Evolutionary conservation across 805 yeast genomes (phyloP).

Genomic region (Candida easanensis): DNA sequence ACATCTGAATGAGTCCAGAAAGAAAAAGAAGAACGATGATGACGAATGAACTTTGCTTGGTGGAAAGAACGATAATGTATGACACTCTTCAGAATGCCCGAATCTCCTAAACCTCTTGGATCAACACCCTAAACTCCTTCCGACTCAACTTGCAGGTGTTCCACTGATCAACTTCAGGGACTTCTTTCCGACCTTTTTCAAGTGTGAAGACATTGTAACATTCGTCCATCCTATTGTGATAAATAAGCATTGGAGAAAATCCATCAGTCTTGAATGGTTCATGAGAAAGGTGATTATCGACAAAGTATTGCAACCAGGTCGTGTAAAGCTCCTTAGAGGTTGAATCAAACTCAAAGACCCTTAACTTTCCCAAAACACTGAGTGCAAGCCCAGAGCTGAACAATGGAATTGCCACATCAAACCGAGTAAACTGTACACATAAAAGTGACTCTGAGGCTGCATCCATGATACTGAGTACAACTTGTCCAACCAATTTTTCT

Average conservation of each 20-base stretch:
- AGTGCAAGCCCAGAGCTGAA: not conserved
- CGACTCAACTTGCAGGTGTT: not conserved
- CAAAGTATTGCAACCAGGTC: not conserved
- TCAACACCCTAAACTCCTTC: not conserved
- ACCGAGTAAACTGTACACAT: not conserved
- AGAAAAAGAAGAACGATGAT: constrained; percentile 4
- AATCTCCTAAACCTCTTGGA: not conserved
- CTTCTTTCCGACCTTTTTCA: not conserved
- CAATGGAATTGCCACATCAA: not conserved
- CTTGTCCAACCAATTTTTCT: not conserved
- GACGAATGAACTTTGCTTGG: too few relatives aligned
- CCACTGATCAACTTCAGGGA: not conserved
- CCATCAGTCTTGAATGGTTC: not conserved
- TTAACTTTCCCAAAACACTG: constrained; percentile 1
- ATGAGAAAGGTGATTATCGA: not conserved
- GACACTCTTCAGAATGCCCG: not conserved
- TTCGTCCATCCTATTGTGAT: not conserved
- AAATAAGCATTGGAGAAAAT: not conserved
- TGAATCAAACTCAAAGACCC: constrained; percentile 4
- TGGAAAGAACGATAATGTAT: too few relatives aligned
- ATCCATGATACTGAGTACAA: not conserved
- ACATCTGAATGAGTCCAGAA: constrained; percentile 14
- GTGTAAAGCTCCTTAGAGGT: not conserved
- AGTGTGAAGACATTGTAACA: not conserved
- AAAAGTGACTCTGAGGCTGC: not conserved